Evolutionary conservation across 306 rosid genomes (phyloP), one percentile per base, ranked within the genome.

Genomic region (Mucuna pruriens): DNA sequence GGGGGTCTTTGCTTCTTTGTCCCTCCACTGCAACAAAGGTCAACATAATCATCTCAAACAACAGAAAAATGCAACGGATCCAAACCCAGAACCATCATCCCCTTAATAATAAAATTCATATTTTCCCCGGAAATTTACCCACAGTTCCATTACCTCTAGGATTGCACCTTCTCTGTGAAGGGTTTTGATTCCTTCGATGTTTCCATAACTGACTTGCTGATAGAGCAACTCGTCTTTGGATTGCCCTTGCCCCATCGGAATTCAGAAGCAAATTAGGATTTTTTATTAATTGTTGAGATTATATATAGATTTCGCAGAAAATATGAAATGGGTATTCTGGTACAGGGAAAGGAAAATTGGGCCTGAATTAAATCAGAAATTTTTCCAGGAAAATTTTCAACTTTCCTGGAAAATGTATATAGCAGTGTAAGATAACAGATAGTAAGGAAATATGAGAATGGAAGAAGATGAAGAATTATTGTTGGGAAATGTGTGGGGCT

Each of bases 81-180:
- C 65, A 69, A 84, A 77, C 48, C 52, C 74, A 29, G 15, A 55
- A 80, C 51, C 46, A 71, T 20, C 74, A 76, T 19, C 34, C 15
- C 33, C 34, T 20, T 20, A 45, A 85, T 29, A 38, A 61, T 9
- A 4, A 44, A 54, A 76, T 9, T 63, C 17, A 22, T 5, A 63
- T 6, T 54, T 70, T 55, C 17, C 7, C 0, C 9, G 44, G 46
- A 46, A 82, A 55, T 29, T 71, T 78, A 26, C 48, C 3, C 31
- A 38, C 2, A 68, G 51, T n/a, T 39, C 6, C 6, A 20, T 78
- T 87, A 96, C 99, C 97, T 96, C 99, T 15, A 96, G 95, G 58
- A 92, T 74, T 51, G 98, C 98, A 25, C 99, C 99, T 25, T 96
- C 89, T 66, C 97, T 74, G 74, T 68, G 77, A 77, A 96, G 97